Percentiles rank a stretch among this genome's conserved stretches.
phyloP scores from a whole-genome alignment of 73 alveolate species.

The Paramecium primaurelia region DNA sequence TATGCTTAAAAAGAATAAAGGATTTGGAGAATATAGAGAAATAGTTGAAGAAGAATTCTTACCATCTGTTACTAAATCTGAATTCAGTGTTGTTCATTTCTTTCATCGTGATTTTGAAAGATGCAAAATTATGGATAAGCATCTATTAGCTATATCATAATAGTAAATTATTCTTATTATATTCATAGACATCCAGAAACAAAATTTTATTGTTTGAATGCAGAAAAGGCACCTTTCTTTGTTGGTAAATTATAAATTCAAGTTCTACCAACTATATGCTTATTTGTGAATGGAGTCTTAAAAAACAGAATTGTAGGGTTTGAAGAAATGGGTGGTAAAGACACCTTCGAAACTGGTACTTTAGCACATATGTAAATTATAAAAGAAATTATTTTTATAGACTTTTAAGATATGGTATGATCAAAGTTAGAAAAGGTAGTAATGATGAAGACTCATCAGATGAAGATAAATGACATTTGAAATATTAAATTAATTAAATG shows the following conservation, averaged over 20 bases:
- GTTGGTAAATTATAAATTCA: slow-evolving; percentile 83
- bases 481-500: neutral
- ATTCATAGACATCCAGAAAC: slow-evolving; percentile 81
- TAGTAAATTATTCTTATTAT: neutral
- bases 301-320: slow-evolving; percentile 93
- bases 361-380: slow-evolving; percentile 61
- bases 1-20: slow-evolving; percentile 72
- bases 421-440: slow-evolving; percentile 62
- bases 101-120: slow-evolving; percentile 97
- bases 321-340: slow-evolving; percentile 90
- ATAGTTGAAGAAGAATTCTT: slow-evolving; percentile 94
- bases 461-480: slow-evolving; percentile 60
- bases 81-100: slow-evolving; percentile 92
- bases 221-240: slow-evolving; percentile 98
- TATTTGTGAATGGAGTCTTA: slow-evolving; percentile 91
- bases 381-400: neutral
- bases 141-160: slow-evolving; percentile 83
- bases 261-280: slow-evolving; percentile 91
- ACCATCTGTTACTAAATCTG: slow-evolving; percentile 82
- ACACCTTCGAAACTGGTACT: slow-evolving; percentile 83
- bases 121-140: slow-evolving; percentile 96
- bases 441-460: slow-evolving; percentile 69
- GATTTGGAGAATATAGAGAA: slow-evolving; percentile 95
- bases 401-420: slow-evolving; percentile 69
- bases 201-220: slow-evolving; percentile 83